phyloP scores from a whole-genome alignment of 495 filamentous ascomycete species.

The Penicillium desertorum region DNA sequence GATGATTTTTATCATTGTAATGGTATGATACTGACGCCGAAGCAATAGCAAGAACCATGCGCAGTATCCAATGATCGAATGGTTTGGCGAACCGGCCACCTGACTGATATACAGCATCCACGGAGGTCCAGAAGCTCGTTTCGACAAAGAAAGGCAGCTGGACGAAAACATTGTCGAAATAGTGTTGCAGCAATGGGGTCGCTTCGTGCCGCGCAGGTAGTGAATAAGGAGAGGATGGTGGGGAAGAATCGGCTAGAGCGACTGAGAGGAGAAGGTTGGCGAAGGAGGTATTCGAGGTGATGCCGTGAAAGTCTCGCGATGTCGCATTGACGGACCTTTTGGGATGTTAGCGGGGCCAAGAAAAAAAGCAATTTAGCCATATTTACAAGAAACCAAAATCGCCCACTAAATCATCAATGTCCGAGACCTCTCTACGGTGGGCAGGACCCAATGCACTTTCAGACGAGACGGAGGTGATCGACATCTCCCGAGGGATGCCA shows the following conservation, averaged over 20 bases:
- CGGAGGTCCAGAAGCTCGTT: constrained; percentile 67
- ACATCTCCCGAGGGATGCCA: constrained; percentile 58
- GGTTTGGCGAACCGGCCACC: constrained; percentile 60
- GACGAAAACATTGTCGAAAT: constrained; percentile 75
- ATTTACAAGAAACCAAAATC: constrained; percentile 78
- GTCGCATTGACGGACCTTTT: constrained; percentile 84
- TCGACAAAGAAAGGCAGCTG: constrained; percentile 80
- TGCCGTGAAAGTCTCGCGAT: constrained; percentile 86
- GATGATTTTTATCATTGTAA: constrained; percentile 61
- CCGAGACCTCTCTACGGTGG: constrained; percentile 61
- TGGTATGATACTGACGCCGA: constrained; percentile 69
- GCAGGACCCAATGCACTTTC: constrained; percentile 35
- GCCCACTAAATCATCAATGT: constrained; percentile 76
- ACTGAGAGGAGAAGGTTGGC: constrained; percentile 77
- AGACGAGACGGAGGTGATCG: constrained; percentile 45
- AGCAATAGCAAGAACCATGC: constrained; percentile 83
- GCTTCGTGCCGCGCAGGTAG: constrained; percentile 67
- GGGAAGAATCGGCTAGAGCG: constrained; percentile 63
- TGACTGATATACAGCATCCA: constrained; percentile 75
- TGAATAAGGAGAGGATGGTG: constrained; percentile 52
- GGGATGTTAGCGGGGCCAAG: constrained; percentile 9
- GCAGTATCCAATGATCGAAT: constrained; percentile 79
- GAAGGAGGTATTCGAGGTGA: constrained; percentile 80
- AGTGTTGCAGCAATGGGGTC: constrained; percentile 70
- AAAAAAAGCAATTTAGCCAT: not conserved